Percentiles rank a stretch among this genome's conserved stretches.
phyloP scores from a whole-genome alignment of 495 filamentous ascomycete species.

The Penicillium daleae region DNA sequence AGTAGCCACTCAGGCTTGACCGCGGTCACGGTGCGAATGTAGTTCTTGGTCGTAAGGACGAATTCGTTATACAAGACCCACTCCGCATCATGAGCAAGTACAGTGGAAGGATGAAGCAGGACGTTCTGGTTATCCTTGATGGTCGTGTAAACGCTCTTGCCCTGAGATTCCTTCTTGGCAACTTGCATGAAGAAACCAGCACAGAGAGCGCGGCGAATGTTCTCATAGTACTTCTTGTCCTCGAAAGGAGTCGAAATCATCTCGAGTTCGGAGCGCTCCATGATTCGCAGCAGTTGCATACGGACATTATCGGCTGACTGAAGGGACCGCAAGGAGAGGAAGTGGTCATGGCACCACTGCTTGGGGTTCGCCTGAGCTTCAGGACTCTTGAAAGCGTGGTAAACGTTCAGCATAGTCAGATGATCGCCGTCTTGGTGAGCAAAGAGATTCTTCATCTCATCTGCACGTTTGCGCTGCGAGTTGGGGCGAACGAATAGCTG shows the following conservation, averaged over 20 bases:
- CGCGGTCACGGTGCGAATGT: slow-evolving; percentile 64
- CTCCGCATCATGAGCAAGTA: slow-evolving; percentile 81
- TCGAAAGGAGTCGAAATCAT: slow-evolving; percentile 87
- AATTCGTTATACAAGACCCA: slow-evolving; percentile 99
- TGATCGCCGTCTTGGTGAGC: slow-evolving; percentile 94
- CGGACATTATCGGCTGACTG: slow-evolving; percentile 94
- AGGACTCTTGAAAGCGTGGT: slow-evolving; percentile 89
- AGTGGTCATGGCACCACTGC: slow-evolving; percentile 97
- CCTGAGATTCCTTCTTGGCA: slow-evolving; percentile 79
- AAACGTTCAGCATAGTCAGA: slow-evolving; percentile 94
- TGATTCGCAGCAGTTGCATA: slow-evolving; percentile 86
- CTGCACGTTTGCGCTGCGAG: slow-evolving; percentile 82
- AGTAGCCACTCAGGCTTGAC: slow-evolving; percentile 79
- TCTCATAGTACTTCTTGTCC: slow-evolving; percentile 96
- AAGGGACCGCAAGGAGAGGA: slow-evolving; percentile 86
- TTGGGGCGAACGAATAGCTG: slow-evolving; percentile 92
- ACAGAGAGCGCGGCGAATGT: slow-evolving; percentile 92
- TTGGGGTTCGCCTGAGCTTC: slow-evolving; percentile 74
- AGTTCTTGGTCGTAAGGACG: slow-evolving; percentile 96
- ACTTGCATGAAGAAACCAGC: slow-evolving; percentile 99
- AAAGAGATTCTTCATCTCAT: slow-evolving; percentile 96
- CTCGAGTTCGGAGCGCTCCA: slow-evolving; percentile 87
- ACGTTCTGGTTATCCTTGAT: slow-evolving; percentile 94
- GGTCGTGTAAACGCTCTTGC: slow-evolving; percentile 83
- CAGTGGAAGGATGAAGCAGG: slow-evolving; percentile 89